Evolutionary conservation across 371 early-diverging fungal species (phyloP), one percentile per base, ranked within the genome.

Genomic region (Mortierella sp.): DNA sequence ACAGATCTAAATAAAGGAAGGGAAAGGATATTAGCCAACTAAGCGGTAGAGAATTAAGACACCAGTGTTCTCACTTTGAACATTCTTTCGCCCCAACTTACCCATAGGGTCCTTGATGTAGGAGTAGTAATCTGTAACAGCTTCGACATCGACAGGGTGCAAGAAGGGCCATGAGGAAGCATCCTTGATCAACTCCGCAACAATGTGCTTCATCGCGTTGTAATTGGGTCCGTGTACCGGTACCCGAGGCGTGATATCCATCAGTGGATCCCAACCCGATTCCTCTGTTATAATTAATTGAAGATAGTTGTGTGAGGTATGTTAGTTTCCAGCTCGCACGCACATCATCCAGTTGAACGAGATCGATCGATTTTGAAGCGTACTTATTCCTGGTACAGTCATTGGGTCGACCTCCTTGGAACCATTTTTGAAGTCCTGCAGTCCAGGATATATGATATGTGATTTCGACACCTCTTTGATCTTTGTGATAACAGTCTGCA

Each of bases 71-170:
- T 14, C 34, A 71, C 52, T 74, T 1, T 45, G 47, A 50, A 16
- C 38, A 72, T 52, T 74, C 1, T 48, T 28, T 42, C 13, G 24
- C 9, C 24, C 24, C 48, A 16, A 75, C 89, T 88, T 92, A 96
- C 96, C 98, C 99, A 99, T 99, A 0, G 99, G 99, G 63, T 97
- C 95, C 81, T 96, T 98, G 86, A 99, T 98, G 68, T 99, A 94
- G 10, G 95, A 93, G 79, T 98, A 98, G 88, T 99, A 99, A 87
- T 99, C 99, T 6, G 97, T 94, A 0, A 99, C 99, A 45, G 96
- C 94, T 28, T 96, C 94, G 2, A 94, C 91, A 75, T 97, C 95
- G 13, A 99, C 99, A 13, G 99, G 99, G 72, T 98, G 95, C 60
- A 95, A 90, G 89, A 99, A 99, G 31, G 99, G 99, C 99, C 99